phyloP scores from a whole-genome alignment of 441 rosid genomes.

The Brassica hybrid region DNA sequence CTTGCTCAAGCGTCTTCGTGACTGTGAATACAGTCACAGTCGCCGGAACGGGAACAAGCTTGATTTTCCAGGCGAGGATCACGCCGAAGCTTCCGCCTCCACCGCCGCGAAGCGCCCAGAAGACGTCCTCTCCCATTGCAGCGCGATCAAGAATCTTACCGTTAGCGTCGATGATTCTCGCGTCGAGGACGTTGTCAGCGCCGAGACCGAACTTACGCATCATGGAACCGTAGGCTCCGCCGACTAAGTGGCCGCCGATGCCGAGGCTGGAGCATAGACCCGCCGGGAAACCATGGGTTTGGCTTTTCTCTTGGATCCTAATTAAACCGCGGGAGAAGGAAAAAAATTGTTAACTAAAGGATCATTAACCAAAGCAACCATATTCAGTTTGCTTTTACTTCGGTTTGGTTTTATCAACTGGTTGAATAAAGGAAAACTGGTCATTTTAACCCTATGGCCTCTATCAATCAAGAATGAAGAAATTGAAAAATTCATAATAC shows the following conservation, averaged over 20 bases:
- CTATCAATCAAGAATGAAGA: neutral
- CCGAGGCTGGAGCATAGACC: conserved; percentile 52
- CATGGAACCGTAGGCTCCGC: conserved; percentile 55
- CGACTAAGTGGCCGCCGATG: conserved; percentile 49
- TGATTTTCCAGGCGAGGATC: conserved; percentile 46
- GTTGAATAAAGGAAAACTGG: neutral
- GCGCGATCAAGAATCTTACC: conserved; percentile 46
- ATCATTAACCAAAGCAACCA: neutral
- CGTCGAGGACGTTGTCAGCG: conserved; percentile 52
- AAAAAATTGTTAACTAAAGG: neutral
- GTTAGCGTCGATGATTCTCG: conserved; percentile 44
- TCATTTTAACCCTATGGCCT: too few relatives aligned
- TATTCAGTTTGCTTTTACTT: conserved; percentile 8
- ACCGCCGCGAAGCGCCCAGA: conserved; percentile 52
- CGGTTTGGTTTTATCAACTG: neutral
- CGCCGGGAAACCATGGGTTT: conserved; percentile 51
- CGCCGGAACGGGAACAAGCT: conserved; percentile 41
- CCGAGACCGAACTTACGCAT: conserved; percentile 53
- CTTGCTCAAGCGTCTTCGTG: conserved; percentile 44
- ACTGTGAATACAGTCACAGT: conserved; percentile 45
- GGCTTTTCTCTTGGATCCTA: conserved; percentile 49
- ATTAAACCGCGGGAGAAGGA: conserved; percentile 5
- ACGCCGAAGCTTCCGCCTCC: conserved; percentile 49
- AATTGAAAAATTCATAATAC: neutral
- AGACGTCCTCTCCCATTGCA: conserved; percentile 50